Conservation (phyloP, 2,329 filamentous ascomycete genomes). For the Cordyceps fumosorosea region DNA sequence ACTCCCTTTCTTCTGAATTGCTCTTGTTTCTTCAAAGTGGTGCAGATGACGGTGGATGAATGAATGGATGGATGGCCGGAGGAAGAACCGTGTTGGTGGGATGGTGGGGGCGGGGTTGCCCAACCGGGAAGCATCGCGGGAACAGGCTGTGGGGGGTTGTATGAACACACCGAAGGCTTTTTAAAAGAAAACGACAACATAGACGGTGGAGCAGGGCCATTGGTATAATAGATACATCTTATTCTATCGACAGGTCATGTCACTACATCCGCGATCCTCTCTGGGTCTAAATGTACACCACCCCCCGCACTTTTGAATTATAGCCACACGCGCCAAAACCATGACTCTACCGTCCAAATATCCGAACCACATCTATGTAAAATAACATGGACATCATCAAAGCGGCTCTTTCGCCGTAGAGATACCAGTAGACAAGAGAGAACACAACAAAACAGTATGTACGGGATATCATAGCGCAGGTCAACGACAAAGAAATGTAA, state of each 20-base stretch:
- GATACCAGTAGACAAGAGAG: background rate
- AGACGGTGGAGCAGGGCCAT: background rate
- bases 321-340: background rate
- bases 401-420: background rate
- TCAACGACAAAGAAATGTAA: background rate
- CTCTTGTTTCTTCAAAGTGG: background rate
- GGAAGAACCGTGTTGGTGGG: background rate
- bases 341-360: background rate
- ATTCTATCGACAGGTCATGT: background rate
- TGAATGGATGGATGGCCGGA: background rate
- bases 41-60: background rate
- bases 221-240: background rate
- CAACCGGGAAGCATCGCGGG: no score
- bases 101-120: background rate
- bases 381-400: background rate
- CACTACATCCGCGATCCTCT: background rate
- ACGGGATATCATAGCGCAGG: constrained; percentile 5
- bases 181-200: no score
- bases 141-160: no score
- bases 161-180: no score
- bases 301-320: background rate
- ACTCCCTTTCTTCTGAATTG: background rate
- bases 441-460: background rate
- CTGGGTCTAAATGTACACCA: background rate
- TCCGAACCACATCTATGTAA: background rate